Conservation (phyloP, 306 rosid genomes). For the Rosa lucieae region DNA sequence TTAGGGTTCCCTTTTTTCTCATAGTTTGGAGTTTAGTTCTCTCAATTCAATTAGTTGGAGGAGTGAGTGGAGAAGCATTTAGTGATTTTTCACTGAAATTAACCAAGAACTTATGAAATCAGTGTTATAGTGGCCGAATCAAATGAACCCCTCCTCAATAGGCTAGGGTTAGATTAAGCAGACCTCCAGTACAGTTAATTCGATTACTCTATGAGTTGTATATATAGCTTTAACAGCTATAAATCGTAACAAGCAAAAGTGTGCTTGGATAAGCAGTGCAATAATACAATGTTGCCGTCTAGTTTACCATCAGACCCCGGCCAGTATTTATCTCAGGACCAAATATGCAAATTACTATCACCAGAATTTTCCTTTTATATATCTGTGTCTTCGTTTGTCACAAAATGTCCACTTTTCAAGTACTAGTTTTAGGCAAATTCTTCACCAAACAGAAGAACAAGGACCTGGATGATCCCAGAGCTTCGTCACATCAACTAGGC, state of each 20-base stretch:
- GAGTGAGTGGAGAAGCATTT: constrained; percentile 21
- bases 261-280: not conserved
- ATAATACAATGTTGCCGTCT: not conserved
- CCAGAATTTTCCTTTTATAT: not conserved
- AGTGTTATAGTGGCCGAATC: not conserved
- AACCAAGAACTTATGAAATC: constrained; percentile 27
- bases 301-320: not conserved
- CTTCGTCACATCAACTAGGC: no score
- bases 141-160: not conserved
- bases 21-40: not conserved
- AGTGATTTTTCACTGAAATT: constrained; percentile 20
- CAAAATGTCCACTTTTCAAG: not conserved
- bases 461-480: no score
- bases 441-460: no score
- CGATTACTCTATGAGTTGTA: not conserved
- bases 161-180: not conserved
- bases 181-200: not conserved
- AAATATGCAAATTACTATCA: no score
- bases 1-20: not conserved
- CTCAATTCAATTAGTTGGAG: not conserved
- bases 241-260: not conserved
- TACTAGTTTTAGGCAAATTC: no score
- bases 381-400: not conserved
- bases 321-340: no score
- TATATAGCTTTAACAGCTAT: not conserved